Percentiles rank a stretch among this genome's conserved stretches.
phyloP scores from a whole-genome alignment of 768 basidiomycete species.

The Lyophyllum decastes region DNA sequence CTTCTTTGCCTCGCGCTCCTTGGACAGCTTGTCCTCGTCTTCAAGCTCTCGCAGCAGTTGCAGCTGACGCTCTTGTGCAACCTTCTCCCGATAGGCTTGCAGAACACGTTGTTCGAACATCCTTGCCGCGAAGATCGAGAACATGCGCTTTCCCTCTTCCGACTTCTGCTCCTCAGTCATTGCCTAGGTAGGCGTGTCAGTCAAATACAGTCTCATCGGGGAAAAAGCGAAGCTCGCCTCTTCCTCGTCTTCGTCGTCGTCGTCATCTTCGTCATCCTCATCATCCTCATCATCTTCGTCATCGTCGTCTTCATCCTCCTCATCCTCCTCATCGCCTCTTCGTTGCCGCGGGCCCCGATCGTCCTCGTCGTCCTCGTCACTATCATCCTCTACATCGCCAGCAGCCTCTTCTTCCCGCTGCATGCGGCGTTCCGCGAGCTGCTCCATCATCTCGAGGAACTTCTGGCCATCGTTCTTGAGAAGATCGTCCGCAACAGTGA shows the following conservation, averaged over 20 bases:
- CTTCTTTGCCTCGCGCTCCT: constrained; percentile 91
- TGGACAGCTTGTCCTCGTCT: constrained; percentile 86
- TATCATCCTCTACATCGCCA: constrained; percentile 46
- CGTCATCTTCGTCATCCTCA: constrained; percentile 66
- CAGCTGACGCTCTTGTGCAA: constrained; percentile 92
- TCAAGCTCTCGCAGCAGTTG: constrained; percentile 94
- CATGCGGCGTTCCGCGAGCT: constrained; percentile 92
- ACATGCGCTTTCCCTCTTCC: constrained; percentile 99
- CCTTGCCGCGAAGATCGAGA: constrained; percentile 97
- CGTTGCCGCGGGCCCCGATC: constrained; percentile 27
- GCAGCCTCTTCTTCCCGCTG: constrained; percentile 77
- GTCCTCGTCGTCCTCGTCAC: constrained; percentile 44
- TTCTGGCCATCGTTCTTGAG: constrained; percentile 98
- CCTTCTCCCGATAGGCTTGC: constrained; percentile 94
- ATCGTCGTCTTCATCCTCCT: constrained; percentile 61
- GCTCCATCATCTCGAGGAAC: constrained; percentile 99
- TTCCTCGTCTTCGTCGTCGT: constrained; percentile 59
- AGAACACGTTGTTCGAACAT: constrained; percentile 99
- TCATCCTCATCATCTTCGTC: constrained; percentile 63
- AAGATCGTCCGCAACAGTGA: constrained; percentile 98
- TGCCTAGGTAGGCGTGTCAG: constrained; percentile 38
- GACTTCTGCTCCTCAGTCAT: constrained; percentile 98
- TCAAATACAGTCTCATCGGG: constrained; percentile 13
- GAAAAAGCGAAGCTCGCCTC: constrained; percentile 30
- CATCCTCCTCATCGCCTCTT: constrained; percentile 56